Conservation (phyloP, 257 asterid genomes). For the Nicotiana attenuata region DNA sequence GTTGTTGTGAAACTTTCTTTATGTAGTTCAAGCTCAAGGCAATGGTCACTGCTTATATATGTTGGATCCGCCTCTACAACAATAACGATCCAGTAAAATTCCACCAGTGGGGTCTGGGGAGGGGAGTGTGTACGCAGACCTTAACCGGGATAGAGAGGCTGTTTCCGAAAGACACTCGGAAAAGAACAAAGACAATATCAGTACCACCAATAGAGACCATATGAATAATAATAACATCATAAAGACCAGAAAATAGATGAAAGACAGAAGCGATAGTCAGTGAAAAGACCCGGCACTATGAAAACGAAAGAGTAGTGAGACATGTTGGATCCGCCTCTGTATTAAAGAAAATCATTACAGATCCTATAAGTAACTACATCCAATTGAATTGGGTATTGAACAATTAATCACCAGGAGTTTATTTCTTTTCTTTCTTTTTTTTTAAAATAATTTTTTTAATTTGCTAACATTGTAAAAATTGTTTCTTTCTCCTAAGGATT, state of each 20-base stretch:
- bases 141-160: no score
- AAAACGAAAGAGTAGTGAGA: no score
- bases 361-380: background rate
- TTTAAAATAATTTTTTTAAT: background rate
- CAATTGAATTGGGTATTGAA: background rate
- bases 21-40: background rate
- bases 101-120: no score
- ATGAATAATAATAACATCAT: no score
- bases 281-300: no score
- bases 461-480: background rate
- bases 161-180: no score
- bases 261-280: no score
- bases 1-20: background rate
- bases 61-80: background rate
- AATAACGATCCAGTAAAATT: no score
- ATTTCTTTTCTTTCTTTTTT: background rate
- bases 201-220: no score
- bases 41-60: background rate
- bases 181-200: no score
- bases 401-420: background rate
- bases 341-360: background rate
- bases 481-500: background rate
- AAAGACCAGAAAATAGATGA: no score
- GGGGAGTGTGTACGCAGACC: no score
- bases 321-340: background rate